Evolutionary conservation across 768 basidiomycete genomes (phyloP), one percentile per base, ranked within the genome.

Genomic region (Russula earlei): DNA sequence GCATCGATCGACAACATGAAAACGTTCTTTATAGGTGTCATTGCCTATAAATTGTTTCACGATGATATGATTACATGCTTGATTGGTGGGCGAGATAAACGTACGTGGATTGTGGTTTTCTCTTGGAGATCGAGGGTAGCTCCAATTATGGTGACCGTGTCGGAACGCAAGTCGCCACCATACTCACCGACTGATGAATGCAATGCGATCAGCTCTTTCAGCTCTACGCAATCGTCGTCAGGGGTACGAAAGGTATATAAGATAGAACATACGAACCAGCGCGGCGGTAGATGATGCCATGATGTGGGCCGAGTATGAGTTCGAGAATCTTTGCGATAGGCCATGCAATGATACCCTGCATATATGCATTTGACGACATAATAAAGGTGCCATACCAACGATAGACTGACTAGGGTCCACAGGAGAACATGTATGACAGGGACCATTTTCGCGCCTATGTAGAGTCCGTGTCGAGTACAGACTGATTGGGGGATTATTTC

Each of bases 401-500:
- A 34, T 27, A 46, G 38, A 61, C 77, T 42, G 54, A 89, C 89
- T 67, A 91, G 63, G 19, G 75, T 69, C 71, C 81, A 86, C 3
- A 93, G 85, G 34, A 94, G 70, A 33, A 77, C 61, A 36, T 75
- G 79, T 1, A 87, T 85, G 40, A 85, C 77, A 0, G 76, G 74
- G 0, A 85, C 91, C 85, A 90, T 87, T 65, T 88, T 87, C 9
- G 91, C 89, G 34, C 91, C 91, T 44, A 95, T 79, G 63, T 85
- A 88, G 5, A 94, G 77, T 20, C 92, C 92, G 73, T 91, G 85
- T 36, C 91, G 85, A 20, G 89, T 89, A 69, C 89, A 95, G n/a
- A 94, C 73, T 1, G 88, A 89, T 65, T 95, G 91, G 0, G 91
- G 91, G 59, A 94, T 93, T 60, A 94, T 90, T 71, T 94, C 91